Percentiles rank a stretch among this genome's conserved stretches.
phyloP scores from a whole-genome alignment of 179 eudicot species.

The Silene vulgaris region DNA sequence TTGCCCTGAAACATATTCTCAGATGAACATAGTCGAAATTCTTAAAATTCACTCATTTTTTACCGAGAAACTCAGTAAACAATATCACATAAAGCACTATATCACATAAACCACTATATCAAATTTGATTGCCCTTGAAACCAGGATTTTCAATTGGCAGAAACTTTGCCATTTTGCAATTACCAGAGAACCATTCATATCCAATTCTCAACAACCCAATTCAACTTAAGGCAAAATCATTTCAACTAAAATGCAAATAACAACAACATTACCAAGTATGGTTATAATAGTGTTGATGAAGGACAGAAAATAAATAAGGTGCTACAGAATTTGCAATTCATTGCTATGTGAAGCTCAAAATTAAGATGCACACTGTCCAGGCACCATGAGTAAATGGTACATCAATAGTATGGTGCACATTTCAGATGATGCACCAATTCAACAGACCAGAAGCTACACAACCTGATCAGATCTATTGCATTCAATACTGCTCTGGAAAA shows the following conservation, averaged over 20 bases:
- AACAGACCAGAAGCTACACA: too few relatives aligned
- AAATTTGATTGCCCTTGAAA: not conserved
- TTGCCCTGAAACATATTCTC: too few relatives aligned
- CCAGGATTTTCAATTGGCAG: not conserved
- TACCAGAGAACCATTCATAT: not conserved
- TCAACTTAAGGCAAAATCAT: not conserved
- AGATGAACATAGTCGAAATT: too few relatives aligned
- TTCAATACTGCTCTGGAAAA: too few relatives aligned
- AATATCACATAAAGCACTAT: not conserved
- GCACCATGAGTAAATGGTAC: too few relatives aligned
- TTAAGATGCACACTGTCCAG: too few relatives aligned
- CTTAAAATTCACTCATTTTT: not conserved
- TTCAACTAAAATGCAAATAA: not conserved
- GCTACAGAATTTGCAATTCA: too few relatives aligned
- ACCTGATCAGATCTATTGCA: too few relatives aligned
- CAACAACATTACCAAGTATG: not conserved
- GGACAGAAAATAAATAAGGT: not conserved
- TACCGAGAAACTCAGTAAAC: not conserved
- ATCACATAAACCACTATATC: not conserved
- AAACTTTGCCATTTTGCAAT: not conserved
- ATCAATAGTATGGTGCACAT: too few relatives aligned
- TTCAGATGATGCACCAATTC: too few relatives aligned
- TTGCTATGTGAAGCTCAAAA: too few relatives aligned
- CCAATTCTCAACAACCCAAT: conserved; percentile 3
- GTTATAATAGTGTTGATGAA: not conserved